Conservation (phyloP, 805 yeast genomes). For the Candida vaughaniae region DNA sequence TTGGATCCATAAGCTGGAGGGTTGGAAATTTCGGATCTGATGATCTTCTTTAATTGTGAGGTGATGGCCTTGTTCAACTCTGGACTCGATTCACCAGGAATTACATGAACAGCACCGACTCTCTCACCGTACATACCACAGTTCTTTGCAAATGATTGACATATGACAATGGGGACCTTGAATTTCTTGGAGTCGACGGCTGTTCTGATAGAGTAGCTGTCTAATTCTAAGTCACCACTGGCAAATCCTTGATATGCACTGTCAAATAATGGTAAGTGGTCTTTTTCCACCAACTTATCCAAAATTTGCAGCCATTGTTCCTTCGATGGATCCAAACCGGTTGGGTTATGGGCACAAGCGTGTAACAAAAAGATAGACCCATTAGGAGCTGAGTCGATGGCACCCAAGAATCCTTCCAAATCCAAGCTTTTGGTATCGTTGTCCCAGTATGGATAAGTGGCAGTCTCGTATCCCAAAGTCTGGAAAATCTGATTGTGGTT, state of each 20-base stretch:
- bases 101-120: slow-evolving; percentile 87
- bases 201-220: slow-evolving; percentile 77
- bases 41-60: slow-evolving; percentile 73
- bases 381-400: slow-evolving; percentile 63
- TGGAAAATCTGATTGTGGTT: slow-evolving; percentile 86
- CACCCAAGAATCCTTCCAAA: slow-evolving; percentile 60
- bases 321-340: slow-evolving; percentile 89
- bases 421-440: slow-evolving; percentile 66
- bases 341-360: slow-evolving; percentile 97
- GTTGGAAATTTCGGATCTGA: slow-evolving; percentile 84
- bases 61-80: slow-evolving; percentile 55
- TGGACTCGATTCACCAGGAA: slow-evolving; percentile 42
- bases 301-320: slow-evolving; percentile 79
- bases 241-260: slow-evolving; percentile 98
- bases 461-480: slow-evolving; percentile 64
- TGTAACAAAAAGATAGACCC: slow-evolving; percentile 84
- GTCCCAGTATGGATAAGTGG: slow-evolving; percentile 85
- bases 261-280: slow-evolving; percentile 84
- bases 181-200: slow-evolving; percentile 46
- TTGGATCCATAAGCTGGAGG: slow-evolving; percentile 97
- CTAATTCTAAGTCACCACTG: slow-evolving; percentile 77
- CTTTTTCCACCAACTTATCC: slow-evolving; percentile 53
- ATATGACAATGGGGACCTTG: slow-evolving; percentile 49
- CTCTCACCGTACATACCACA: slow-evolving; percentile 98
- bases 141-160: slow-evolving; percentile 96